Percentiles rank a stretch among this genome's conserved stretches.
Evolutionary conservation across 139 green algal genomes (phyloP).

Genomic region (Pleodorina starrii): DNA sequence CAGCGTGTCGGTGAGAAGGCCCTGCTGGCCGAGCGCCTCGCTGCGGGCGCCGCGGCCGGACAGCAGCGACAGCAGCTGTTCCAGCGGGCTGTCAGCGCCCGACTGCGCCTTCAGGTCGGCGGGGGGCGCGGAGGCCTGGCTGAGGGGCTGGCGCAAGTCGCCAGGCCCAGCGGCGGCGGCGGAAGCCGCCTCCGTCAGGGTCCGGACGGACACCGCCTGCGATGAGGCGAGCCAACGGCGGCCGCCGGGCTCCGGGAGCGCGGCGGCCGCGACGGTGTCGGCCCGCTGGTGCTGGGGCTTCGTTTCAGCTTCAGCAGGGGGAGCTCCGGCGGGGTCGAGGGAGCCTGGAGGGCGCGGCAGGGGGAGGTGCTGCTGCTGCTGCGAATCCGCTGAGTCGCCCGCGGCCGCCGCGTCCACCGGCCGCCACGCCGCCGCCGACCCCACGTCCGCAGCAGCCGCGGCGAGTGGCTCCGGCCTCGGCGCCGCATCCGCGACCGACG

Average conservation of each 20-base stretch:
- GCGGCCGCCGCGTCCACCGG: not conserved
- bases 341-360: too few relatives aligned
- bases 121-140: too few relatives aligned
- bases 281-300: not conserved
- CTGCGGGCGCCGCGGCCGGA: not conserved
- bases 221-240: not conserved
- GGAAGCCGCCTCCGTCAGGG: too few relatives aligned
- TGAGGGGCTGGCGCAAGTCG: too few relatives aligned
- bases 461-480: not conserved
- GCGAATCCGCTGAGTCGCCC: not conserved
- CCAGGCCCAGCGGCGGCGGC: too few relatives aligned
- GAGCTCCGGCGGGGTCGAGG: too few relatives aligned
- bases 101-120: not conserved
- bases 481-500: not conserved
- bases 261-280: not conserved
- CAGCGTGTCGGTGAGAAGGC: not conserved
- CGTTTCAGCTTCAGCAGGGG: too few relatives aligned
- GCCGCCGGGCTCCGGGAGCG: not conserved
- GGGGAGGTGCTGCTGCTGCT: not conserved
- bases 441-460: not conserved
- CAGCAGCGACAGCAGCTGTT: slow-evolving; percentile 20
- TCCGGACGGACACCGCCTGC: too few relatives aligned
- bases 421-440: not conserved
- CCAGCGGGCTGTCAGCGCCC: not conserved
- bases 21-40: not conserved